A percentile compares a stretch with the other conserved stretches of the same genome.
phyloP scores from a whole-genome alignment of 495 filamentous ascomycete genomes.

The Tuber magnatum region DNA sequence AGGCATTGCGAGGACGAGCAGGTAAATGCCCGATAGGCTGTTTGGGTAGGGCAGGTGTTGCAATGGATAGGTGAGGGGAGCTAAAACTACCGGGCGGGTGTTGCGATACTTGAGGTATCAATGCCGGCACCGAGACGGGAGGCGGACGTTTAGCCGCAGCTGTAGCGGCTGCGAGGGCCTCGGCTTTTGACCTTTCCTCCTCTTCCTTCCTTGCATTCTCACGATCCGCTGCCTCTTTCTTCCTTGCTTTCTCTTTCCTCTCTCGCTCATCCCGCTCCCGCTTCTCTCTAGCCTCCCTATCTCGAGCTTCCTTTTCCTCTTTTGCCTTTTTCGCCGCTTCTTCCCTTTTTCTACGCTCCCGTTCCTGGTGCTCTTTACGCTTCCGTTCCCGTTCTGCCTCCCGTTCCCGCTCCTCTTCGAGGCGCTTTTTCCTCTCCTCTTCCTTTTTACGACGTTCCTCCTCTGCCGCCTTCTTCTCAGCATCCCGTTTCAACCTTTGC shows the following conservation, averaged over 20 bases:
- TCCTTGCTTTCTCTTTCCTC: conserved; percentile 52
- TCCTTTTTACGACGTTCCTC: conserved; percentile 89
- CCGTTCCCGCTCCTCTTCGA: conserved; percentile 74
- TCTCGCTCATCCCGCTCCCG: conserved; percentile 71
- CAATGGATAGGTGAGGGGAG: conserved; percentile 71
- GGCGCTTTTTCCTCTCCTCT: conserved; percentile 79
- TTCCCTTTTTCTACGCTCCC: conserved; percentile 65
- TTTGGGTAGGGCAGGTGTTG: conserved; percentile 76
- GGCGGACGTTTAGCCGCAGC: conserved; percentile 50
- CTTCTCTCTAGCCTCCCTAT: conserved; percentile 66
- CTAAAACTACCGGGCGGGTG: conserved; percentile 45
- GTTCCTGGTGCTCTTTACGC: conserved; percentile 73
- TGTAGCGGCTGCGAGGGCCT: conserved; percentile 44
- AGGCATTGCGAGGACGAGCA: conserved; percentile 63
- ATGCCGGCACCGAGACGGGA: conserved; percentile 48
- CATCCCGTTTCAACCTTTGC: conserved; percentile 74
- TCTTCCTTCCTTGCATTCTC: conserved; percentile 62
- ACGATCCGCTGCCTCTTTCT: conserved; percentile 62
- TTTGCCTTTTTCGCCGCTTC: conserved; percentile 57
- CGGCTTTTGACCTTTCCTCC: conserved; percentile 48
- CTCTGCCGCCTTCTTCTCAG: conserved; percentile 84
- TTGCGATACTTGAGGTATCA: conserved; percentile 45
- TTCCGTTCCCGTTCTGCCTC: conserved; percentile 72
- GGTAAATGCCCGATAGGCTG: conserved; percentile 54
- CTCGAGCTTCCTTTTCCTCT: conserved; percentile 62